These are phyloP conservation scores for Calonectria multiphialidica DNA, from an alignment of 2,329 filamentous ascomycete species.

Conservation along the genomic window DNA sequence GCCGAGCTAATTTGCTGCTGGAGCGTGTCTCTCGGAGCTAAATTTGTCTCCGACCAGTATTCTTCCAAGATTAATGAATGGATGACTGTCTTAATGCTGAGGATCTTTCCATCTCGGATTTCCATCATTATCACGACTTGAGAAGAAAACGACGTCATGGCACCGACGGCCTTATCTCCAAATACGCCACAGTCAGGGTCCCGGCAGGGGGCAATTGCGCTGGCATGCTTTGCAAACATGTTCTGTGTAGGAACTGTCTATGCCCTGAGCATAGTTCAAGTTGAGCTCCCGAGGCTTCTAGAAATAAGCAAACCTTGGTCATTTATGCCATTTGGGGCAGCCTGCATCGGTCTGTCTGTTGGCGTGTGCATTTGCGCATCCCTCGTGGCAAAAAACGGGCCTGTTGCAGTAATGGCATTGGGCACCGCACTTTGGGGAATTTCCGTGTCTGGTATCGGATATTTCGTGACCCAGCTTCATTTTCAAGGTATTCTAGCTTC, in stretches of 20 bases:
- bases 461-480: background rate
- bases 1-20: background rate
- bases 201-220: background rate
- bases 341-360: slow-evolving; percentile 8
- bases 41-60: background rate
- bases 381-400: background rate
- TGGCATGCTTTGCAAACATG: slow-evolving; percentile 22
- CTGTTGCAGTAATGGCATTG: background rate
- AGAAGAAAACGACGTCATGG: background rate
- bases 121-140: background rate
- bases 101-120: background rate
- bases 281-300: slow-evolving; percentile 8
- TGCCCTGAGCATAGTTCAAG: slow-evolving; percentile 13
- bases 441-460: background rate
- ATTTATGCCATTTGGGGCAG: slow-evolving; percentile 10
- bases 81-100: background rate
- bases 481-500: background rate
- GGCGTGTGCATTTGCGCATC: slow-evolving; percentile 8
- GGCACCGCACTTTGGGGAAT: slow-evolving; percentile 17
- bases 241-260: slow-evolving; percentile 19
- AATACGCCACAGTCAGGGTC: background rate
- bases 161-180: no score
- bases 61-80: background rate
- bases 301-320: background rate
- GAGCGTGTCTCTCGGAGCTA: background rate